These are phyloP conservation scores for Pseudocercospora crystallina DNA, from an alignment of 2,329 filamentous ascomycete species.

Conservation along the genomic window DNA sequence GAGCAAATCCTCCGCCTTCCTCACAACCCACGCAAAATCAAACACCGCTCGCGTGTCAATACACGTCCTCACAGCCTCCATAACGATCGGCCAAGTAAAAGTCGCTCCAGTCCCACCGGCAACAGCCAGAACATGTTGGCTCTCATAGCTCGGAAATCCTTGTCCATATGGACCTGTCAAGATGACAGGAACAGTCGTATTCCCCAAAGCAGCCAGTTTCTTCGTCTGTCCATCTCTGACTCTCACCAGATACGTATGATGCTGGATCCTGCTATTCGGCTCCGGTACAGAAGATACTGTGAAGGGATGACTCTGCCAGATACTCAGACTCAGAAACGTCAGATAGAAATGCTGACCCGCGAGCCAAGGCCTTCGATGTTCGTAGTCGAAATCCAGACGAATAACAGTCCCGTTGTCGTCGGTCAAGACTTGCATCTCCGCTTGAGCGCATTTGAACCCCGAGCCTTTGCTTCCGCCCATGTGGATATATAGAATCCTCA, in stretches of 20 bases:
- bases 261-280: constrained; percentile 22
- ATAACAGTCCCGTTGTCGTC: constrained; percentile 64
- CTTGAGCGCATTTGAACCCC: constrained; percentile 55
- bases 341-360: constrained; percentile 72
- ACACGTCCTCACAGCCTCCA: constrained; percentile 38
- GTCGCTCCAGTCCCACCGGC: constrained; percentile 62
- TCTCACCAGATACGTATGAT: constrained; percentile 40
- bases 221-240: constrained; percentile 56
- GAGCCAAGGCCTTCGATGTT: constrained; percentile 58
- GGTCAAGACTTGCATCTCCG: constrained; percentile 54
- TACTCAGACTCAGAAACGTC: constrained; percentile 62
- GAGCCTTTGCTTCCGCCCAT: constrained; percentile 7
- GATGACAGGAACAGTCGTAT: constrained; percentile 55
- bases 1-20: constrained; percentile 53
- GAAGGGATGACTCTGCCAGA: constrained; percentile 74
- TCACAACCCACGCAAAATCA: constrained; percentile 66
- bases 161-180: constrained; percentile 63
- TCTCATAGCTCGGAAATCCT: constrained; percentile 20
- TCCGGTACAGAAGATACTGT: constrained; percentile 59
- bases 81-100: constrained; percentile 50
- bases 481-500: constrained; percentile 62
- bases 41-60: constrained; percentile 35
- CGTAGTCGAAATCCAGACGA: constrained; percentile 64
- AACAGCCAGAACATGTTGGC: constrained; percentile 28
- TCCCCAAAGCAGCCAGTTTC: constrained; percentile 50